These are phyloP conservation scores for Aureococcus anophagefferens DNA, from an alignment of 108 stramenopile species.

Conservation along the genomic window DNA sequence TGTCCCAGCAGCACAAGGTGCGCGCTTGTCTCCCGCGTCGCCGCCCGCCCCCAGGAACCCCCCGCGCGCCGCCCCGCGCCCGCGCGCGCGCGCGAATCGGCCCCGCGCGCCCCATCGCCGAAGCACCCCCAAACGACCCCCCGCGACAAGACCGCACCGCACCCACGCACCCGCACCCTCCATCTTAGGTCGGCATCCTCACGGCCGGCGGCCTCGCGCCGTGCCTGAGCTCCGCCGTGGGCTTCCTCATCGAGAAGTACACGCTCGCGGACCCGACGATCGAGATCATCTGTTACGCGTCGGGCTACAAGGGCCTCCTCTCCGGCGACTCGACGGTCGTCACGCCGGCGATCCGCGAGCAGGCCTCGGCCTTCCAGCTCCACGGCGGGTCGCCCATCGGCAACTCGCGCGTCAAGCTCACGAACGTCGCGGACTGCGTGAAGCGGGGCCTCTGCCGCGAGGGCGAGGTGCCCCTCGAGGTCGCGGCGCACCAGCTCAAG, in stretches of 20 bases:
- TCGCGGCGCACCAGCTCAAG: slow-evolving; percentile 54
- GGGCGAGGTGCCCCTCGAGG: slow-evolving; percentile 67
- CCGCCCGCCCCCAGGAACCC: too few species aligned
- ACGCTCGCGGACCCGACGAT: slow-evolving; percentile 5
- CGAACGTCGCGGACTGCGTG: slow-evolving; percentile 72
- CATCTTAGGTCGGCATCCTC: neutral
- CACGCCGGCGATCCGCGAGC: slow-evolving; percentile 45
- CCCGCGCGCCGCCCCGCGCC: too few species aligned
- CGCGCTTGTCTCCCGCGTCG: too few species aligned
- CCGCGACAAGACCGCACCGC: too few species aligned
- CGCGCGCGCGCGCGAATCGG: too few species aligned
- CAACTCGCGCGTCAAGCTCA: slow-evolving; percentile 84
- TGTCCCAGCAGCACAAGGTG: too few species aligned
- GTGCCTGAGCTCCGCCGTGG: slow-evolving; percentile 64
- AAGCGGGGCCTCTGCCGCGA: slow-evolving; percentile 63
- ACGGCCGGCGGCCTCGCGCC: slow-evolving; percentile 54
- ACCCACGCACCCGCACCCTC: too few species aligned
- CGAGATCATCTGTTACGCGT: slow-evolving; percentile 66
- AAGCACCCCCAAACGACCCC: too few species aligned
- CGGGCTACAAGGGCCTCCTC: slow-evolving; percentile 76
- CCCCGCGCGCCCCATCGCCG: too few species aligned
- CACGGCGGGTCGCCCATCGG: slow-evolving; percentile 52
- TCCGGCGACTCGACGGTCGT: slow-evolving; percentile 66
- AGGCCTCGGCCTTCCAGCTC: slow-evolving; percentile 51
- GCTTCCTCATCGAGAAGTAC: slow-evolving; percentile 56